A percentile compares a stretch with the other conserved stretches of the same genome.
These are phyloP conservation scores for Alliaria petiolata DNA, from an alignment of 345 rosid genomes.

Conservation along the genomic window DNA sequence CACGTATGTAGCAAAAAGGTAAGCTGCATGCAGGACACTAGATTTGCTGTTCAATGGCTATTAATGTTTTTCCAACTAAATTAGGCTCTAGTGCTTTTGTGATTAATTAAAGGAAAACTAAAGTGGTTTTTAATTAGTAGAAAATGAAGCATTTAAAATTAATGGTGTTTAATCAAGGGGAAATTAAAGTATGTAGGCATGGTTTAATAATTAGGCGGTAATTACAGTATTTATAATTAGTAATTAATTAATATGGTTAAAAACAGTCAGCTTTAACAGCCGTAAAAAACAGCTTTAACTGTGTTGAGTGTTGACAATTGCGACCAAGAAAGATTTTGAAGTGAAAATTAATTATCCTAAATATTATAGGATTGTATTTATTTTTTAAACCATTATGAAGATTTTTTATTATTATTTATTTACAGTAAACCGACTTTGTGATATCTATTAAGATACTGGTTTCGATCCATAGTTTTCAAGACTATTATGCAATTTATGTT, in stretches of 20 bases:
- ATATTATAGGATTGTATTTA: not conserved
- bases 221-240: not conserved
- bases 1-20: slow-evolving; percentile 5
- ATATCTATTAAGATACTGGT: not conserved
- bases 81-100: not conserved
- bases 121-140: slow-evolving; percentile 8
- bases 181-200: not conserved
- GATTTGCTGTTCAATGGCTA: slow-evolving; percentile 2
- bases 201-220: not conserved
- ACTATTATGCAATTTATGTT: not conserved
- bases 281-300: not conserved
- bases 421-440: not conserved
- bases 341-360: not conserved
- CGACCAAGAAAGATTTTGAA: not conserved
- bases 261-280: slow-evolving; percentile 4
- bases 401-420: not conserved
- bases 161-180: not conserved
- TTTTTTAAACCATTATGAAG: not conserved
- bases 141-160: too few relatives aligned
- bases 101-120: not conserved
- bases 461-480: not conserved
- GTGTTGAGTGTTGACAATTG: not conserved
- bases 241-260: not conserved
- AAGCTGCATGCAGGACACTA: slow-evolving; percentile 15
- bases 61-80: not conserved